Percentiles rank a stretch among this genome's conserved stretches.
These are phyloP conservation scores for Wickerhamomyces canadensis DNA, from an alignment of 805 yeast genomes.

Conservation along the genomic window DNA sequence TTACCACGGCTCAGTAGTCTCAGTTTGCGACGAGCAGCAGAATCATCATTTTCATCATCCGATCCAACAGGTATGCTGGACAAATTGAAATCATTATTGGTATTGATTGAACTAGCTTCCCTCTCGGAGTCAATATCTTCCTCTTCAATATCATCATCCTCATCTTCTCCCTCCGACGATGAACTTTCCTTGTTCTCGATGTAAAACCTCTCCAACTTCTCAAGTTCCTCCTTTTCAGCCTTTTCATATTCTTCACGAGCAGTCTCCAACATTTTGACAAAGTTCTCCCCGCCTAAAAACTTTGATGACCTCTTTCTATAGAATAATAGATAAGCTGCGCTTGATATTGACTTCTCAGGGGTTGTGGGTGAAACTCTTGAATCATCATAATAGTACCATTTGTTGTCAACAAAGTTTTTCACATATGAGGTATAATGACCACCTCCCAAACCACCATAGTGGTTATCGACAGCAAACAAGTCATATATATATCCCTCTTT, in stretches of 20 bases:
- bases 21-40: conserved; percentile 21
- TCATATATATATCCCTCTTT: conserved; percentile 55
- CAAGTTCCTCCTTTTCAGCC: conserved; percentile 16
- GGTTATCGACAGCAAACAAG: conserved; percentile 89
- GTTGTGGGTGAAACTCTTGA: conserved; percentile 60
- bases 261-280: conserved; percentile 34
- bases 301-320: conserved; percentile 50
- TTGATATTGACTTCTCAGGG: conserved; percentile 57
- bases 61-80: conserved; percentile 21
- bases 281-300: conserved; percentile 43
- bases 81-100: conserved; percentile 13
- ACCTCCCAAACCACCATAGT: conserved; percentile 93
- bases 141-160: conserved; percentile 4
- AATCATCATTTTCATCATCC: conserved; percentile 18
- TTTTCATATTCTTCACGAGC: conserved; percentile 34
- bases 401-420: conserved; percentile 65
- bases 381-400: conserved; percentile 92
- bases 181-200: conserved; percentile 20
- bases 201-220: conserved; percentile 23
- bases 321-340: conserved; percentile 84
- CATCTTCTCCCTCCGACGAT: conserved; percentile 16
- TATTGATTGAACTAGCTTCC: too few species aligned
- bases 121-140: conserved; percentile 3
- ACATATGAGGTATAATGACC: conserved; percentile 95
- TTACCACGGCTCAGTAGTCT: conserved; percentile 19